A percentile compares a stretch with the other conserved stretches of the same genome.
Evolutionary conservation across 495 filamentous ascomycete species (phyloP).

Genomic region (Choiromyces venosus): DNA sequence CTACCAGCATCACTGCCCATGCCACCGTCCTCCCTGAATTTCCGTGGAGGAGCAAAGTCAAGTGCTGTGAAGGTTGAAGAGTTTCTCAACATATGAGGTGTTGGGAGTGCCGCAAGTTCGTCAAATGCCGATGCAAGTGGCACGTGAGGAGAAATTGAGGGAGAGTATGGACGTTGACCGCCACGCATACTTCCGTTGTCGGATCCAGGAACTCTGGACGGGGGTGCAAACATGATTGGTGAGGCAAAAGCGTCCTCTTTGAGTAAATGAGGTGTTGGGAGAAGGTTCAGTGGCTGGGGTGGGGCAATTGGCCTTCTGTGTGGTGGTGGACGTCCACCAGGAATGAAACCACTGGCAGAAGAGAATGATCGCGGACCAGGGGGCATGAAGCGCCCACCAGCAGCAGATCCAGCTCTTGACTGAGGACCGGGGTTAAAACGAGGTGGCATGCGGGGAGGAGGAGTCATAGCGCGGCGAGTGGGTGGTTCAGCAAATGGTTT

Average conservation of each 20-base stretch:
- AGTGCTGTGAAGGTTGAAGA: conserved; percentile 82
- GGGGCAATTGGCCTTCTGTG: conserved; percentile 63
- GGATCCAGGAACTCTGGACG: conserved; percentile 61
- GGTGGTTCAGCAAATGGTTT: conserved; percentile 73
- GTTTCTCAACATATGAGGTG: conserved; percentile 81
- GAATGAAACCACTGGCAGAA: conserved; percentile 38
- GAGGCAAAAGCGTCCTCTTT: conserved; percentile 74
- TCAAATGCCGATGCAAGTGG: conserved; percentile 80
- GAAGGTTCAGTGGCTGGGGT: conserved; percentile 63
- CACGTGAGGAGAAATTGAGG: conserved; percentile 61
- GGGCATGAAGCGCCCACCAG: conserved; percentile 47
- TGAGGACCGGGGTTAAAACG: conserved; percentile 55
- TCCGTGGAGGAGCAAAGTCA: conserved; percentile 90
- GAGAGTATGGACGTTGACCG: conserved; percentile 66
- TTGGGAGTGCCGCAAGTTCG: conserved; percentile 76
- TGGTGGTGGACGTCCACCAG: conserved; percentile 44
- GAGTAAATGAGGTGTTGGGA: conserved; percentile 82
- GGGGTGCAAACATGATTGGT: conserved; percentile 84
- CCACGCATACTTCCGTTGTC: conserved; percentile 77
- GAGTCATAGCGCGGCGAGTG: conserved; percentile 90
- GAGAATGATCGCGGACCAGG: conserved; percentile 46
- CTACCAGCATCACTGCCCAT: conserved; percentile 77
- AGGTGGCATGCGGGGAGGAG: conserved; percentile 73
- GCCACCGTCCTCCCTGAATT: conserved; percentile 67
- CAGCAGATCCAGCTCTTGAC: conserved; percentile 48